Evolutionary conservation across 164 flowering plant species (phyloP).

Genomic region (Cinnamomum chago): DNA sequence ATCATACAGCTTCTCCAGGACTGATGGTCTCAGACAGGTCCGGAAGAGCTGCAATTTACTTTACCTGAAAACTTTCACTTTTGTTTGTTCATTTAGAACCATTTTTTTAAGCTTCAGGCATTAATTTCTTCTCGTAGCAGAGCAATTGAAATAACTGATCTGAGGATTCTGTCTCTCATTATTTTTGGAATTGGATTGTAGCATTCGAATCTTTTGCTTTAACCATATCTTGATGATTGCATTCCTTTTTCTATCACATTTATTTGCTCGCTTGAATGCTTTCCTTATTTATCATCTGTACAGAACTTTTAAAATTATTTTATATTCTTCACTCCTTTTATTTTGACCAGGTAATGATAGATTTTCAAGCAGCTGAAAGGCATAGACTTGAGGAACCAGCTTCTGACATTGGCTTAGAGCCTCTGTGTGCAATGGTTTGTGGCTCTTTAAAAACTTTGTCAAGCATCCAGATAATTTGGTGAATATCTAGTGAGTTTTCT

Average conservation of each 20-base stretch:
- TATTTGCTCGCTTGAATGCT: background rate
- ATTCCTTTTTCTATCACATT: background rate
- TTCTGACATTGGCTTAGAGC: constrained; percentile 93
- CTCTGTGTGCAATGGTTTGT: constrained; percentile 92
- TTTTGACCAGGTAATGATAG: constrained; percentile 74
- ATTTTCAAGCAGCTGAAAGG: constrained; percentile 98
- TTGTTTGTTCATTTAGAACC: background rate
- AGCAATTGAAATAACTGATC: background rate
- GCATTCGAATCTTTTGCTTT: background rate
- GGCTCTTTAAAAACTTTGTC: background rate
- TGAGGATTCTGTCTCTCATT: background rate
- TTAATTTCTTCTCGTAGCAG: background rate
- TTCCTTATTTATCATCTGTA: background rate
- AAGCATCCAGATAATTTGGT: background rate
- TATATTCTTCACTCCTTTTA: background rate
- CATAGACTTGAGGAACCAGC: constrained; percentile 89
- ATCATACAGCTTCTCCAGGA: too few relatives aligned
- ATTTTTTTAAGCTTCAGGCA: background rate
- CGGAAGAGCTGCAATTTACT: too few relatives aligned
- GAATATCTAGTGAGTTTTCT: background rate
- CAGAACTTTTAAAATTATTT: background rate
- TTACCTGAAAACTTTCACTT: too few relatives aligned
- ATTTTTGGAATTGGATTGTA: background rate
- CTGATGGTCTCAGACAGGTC: too few relatives aligned
- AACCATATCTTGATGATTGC: background rate